Conservation (phyloP, 106 monocot species). For the Apostasia ramifera region DNA sequence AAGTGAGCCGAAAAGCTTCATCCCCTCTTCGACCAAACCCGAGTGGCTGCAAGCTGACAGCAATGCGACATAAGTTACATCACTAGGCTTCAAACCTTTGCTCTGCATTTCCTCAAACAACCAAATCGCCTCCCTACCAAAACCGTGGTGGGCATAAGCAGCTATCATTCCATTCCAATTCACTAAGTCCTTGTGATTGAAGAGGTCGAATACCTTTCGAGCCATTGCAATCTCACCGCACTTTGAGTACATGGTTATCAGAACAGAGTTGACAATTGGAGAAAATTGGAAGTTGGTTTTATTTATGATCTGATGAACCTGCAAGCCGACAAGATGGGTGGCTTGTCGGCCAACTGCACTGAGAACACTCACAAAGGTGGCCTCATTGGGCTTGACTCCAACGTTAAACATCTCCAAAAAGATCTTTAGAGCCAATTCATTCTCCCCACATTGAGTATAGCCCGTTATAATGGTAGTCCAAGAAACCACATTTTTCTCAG, state of each 20-base stretch:
- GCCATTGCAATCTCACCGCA: constrained; percentile 60
- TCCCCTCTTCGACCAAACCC: constrained; percentile 64
- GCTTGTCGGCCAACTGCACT: constrained; percentile 42
- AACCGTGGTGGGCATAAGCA: constrained; percentile 70
- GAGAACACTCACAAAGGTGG: constrained; percentile 53
- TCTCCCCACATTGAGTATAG: constrained; percentile 32
- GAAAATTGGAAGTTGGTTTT: constrained; percentile 57
- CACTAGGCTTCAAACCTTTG: constrained; percentile 46
- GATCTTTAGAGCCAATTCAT: constrained; percentile 42
- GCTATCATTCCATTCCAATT: constrained; percentile 76
- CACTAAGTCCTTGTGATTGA: constrained; percentile 37
- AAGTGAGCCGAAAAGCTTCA: constrained; percentile 28
- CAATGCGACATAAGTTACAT: constrained; percentile 60
- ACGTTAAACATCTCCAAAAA: constrained; percentile 35
- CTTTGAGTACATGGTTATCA: constrained; percentile 76
- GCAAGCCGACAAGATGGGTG: constrained; percentile 41
- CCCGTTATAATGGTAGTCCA: constrained; percentile 63
- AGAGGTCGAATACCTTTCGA: constrained; percentile 38
- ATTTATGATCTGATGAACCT: constrained; percentile 57
- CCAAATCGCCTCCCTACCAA: constrained; percentile 37
- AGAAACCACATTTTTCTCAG: constrained; percentile 40
- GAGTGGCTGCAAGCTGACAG: constrained; percentile 86
- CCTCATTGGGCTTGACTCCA: constrained; percentile 40
- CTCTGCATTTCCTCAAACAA: constrained; percentile 47
- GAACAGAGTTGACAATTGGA: constrained; percentile 41